Conservation (phyloP, 2,329 filamentous ascomycete species). For the Plenodomus tracheiphilus region DNA sequence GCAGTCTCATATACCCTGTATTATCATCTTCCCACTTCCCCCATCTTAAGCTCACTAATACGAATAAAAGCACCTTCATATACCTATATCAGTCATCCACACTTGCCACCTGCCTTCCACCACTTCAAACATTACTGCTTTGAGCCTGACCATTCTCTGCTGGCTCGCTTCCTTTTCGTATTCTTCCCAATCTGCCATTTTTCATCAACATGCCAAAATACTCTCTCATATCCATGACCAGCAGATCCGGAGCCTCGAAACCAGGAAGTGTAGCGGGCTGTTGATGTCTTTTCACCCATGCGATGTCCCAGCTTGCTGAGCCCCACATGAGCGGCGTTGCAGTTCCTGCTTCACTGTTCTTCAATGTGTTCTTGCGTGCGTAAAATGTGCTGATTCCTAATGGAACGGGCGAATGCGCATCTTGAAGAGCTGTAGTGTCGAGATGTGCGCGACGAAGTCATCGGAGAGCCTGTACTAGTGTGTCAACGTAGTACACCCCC, state of each 20-base stretch:
- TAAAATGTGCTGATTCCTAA: slow-evolving; percentile 48
- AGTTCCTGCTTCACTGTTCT: not conserved
- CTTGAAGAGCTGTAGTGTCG: slow-evolving; percentile 19
- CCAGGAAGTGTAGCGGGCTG: slow-evolving; percentile 39
- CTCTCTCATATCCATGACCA: slow-evolving; percentile 49
- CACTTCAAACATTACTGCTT: no score
- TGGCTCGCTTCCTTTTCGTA: slow-evolving; percentile 14
- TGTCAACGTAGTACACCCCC: slow-evolving; percentile 26
- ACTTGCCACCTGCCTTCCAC: slow-evolving; percentile 21
- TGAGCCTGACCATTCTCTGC: slow-evolving; percentile 2
- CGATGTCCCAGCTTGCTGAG: slow-evolving; percentile 41
- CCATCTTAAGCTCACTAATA: slow-evolving; percentile 13
- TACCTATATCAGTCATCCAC: slow-evolving; percentile 41
- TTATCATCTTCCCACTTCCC: slow-evolving; percentile 5
- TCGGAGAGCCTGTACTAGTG: slow-evolving; percentile 19
- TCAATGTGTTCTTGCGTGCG: slow-evolving; percentile 10
- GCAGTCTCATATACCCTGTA: not conserved
- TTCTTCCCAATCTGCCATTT: slow-evolving; percentile 18
- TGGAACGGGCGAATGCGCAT: slow-evolving; percentile 33
- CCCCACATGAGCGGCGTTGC: slow-evolving; percentile 44
- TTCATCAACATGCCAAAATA: slow-evolving; percentile 35
- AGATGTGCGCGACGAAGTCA: slow-evolving; percentile 50
- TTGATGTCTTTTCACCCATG: slow-evolving; percentile 44
- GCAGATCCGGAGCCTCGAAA: slow-evolving; percentile 47
- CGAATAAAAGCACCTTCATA: slow-evolving; percentile 23